A percentile compares a stretch with the other conserved stretches of the same genome.
phyloP scores from a whole-genome alignment of 768 basidiomycete species.

The Termitomyces sp. region DNA sequence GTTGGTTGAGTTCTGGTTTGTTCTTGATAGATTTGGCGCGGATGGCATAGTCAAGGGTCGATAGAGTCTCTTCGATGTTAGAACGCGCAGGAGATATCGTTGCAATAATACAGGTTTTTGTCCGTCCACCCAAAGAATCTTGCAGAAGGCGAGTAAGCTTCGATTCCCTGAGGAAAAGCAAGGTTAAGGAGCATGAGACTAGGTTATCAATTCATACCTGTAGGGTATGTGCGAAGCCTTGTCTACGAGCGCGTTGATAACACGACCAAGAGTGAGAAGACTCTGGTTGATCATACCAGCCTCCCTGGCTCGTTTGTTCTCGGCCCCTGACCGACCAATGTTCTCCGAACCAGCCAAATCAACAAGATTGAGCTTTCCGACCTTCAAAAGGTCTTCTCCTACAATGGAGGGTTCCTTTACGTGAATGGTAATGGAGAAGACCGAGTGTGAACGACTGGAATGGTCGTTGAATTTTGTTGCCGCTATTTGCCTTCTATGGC shows the following conservation, averaged over 20 bases:
- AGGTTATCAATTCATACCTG: slow-evolving; percentile 42
- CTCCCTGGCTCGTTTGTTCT: slow-evolving; percentile 90
- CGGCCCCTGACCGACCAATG: slow-evolving; percentile 92
- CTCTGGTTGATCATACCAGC: slow-evolving; percentile 99
- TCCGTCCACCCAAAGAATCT: slow-evolving; percentile 97
- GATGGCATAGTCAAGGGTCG: slow-evolving; percentile 94
- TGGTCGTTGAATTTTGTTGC: slow-evolving; percentile 98
- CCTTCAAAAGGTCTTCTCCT: slow-evolving; percentile 85
- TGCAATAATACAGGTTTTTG: slow-evolving; percentile 97
- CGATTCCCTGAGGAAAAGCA: slow-evolving; percentile 60
- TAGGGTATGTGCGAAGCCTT: slow-evolving; percentile 91
- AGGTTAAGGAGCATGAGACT: background rate
- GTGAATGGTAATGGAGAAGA: slow-evolving; percentile 95
- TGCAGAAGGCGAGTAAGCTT: slow-evolving; percentile 96
- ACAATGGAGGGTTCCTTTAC: slow-evolving; percentile 73
- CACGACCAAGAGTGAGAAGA: slow-evolving; percentile 90
- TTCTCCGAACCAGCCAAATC: slow-evolving; percentile 98
- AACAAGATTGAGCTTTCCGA: slow-evolving; percentile 95
- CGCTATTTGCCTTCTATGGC: slow-evolving; percentile 86
- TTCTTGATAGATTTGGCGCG: slow-evolving; percentile 94
- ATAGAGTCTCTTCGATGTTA: slow-evolving; percentile 95
- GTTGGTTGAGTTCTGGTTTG: slow-evolving; percentile 91
- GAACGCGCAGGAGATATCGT: slow-evolving; percentile 92
- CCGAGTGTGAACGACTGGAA: slow-evolving; percentile 94
- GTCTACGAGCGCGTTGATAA: slow-evolving; percentile 95